phyloP scores from a whole-genome alignment of 176 grass and related monocot species.

The Carex scoparia region DNA sequence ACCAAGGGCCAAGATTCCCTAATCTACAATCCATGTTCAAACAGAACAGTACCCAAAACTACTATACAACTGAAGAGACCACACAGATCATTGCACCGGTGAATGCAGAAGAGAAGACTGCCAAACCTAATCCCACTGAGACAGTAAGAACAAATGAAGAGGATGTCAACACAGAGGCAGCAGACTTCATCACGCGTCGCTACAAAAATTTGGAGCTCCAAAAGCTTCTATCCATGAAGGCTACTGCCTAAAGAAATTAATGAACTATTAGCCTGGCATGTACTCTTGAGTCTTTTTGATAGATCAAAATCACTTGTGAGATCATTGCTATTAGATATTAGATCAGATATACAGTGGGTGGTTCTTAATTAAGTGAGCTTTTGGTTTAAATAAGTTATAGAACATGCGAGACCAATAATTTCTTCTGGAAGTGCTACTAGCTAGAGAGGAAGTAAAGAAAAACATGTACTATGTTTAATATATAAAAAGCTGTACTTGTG shows the following conservation, averaged over 20 bases:
- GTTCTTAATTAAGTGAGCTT: not conserved
- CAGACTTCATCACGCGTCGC: constrained; percentile 55
- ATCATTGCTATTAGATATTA: not conserved
- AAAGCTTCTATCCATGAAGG: constrained; percentile 62
- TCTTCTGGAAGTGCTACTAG: not conserved
- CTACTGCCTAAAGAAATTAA: constrained; percentile 25
- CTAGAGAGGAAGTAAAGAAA: not conserved
- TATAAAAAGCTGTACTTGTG: not conserved
- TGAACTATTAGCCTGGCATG: constrained; percentile 14
- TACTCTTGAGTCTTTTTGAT: not conserved
- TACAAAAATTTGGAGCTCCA: constrained; percentile 47
- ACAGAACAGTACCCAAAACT: not conserved
- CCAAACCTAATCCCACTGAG: not conserved
- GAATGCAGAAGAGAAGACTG: not conserved
- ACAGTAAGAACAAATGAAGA: not conserved
- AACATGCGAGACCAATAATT: too few species aligned
- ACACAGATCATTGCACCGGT: not conserved
- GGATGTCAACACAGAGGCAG: constrained; percentile 49
- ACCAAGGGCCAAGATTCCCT: constrained; percentile 23
- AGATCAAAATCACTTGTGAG: not conserved
- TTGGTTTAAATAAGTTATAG: not conserved
- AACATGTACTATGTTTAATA: not conserved
- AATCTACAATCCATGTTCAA: constrained; percentile 27
- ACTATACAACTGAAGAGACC: not conserved
- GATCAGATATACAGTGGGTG: not conserved